A percentile compares a stretch with the other conserved stretches of the same genome.
These are phyloP conservation scores for Pseudonectria foliicola DNA, from an alignment of 2,329 filamentous ascomycete genomes.

Conservation along the genomic window DNA sequence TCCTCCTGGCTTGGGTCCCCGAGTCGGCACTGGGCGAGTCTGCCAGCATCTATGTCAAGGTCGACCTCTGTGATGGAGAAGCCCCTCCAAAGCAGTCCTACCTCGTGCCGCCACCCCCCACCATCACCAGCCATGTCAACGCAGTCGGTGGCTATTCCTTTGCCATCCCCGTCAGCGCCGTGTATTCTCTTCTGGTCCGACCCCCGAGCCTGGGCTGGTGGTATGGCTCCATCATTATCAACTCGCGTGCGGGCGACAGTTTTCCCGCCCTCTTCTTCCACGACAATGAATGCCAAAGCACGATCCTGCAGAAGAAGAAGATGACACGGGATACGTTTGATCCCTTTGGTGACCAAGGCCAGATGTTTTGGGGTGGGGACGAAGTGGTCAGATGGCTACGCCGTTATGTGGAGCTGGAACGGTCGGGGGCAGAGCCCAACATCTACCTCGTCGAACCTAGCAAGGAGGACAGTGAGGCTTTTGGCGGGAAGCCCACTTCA, in stretches of 20 bases:
- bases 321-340: slow-evolving; percentile 79
- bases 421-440: slow-evolving; percentile 79
- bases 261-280: slow-evolving; percentile 97
- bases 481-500: slow-evolving; percentile 56
- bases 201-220: slow-evolving; percentile 96
- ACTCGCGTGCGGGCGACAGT: slow-evolving; percentile 81
- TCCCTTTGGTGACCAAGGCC: slow-evolving; percentile 75
- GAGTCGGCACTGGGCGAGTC: slow-evolving; percentile 82
- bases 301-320: slow-evolving; percentile 88
- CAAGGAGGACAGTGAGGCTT: slow-evolving; percentile 75
- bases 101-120: slow-evolving; percentile 85
- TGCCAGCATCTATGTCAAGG: slow-evolving; percentile 87
- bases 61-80: slow-evolving; percentile 77
- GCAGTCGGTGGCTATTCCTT: slow-evolving; percentile 80
- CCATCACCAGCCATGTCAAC: slow-evolving; percentile 66
- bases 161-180: slow-evolving; percentile 78
- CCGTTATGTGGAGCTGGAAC: slow-evolving; percentile 74
- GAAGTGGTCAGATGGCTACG: slow-evolving; percentile 89
- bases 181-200: slow-evolving; percentile 84
- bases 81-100: slow-evolving; percentile 79
- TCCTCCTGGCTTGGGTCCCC: slow-evolving; percentile 88
- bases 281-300: slow-evolving; percentile 92
- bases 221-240: slow-evolving; percentile 94
- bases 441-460: slow-evolving; percentile 87
- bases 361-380: slow-evolving; percentile 96